Evolutionary conservation across 768 basidiomycete genomes (phyloP), one percentile per base, ranked within the genome.

Genomic region (Suillus decipiens): DNA sequence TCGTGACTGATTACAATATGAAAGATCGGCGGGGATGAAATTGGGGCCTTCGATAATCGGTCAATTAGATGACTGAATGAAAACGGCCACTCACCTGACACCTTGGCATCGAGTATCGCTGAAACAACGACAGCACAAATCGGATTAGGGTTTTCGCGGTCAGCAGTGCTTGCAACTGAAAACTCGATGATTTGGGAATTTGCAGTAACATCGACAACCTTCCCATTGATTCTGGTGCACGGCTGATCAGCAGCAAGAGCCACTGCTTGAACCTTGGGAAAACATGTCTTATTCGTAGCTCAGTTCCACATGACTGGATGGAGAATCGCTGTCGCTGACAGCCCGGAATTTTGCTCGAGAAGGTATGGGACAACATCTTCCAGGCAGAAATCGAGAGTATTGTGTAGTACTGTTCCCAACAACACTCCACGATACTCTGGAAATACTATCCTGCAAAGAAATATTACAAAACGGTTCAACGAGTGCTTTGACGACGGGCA

Each of bases 291-390:
- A 3, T 55, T 24, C 24, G 3, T 24, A 22, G n/a, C 54, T 34
- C 54, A 55, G 34, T n/a, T 22, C 54, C 54, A 55, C 36, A 55
- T 55, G n/a, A 37, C 14, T 22, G 54, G 34, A 36, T 8, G 34
- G n/a, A 55, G n/a, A 37, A 34, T 37, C 12, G 54, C 34, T 1
- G 54, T 55, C 22, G 54, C 54, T 55, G 54, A 55, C 8, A 55
- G 22, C 34, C 12, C 7, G 15, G 54, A 12, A 4, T 37, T 36
- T 34, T 55, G 7, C 34, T 55, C 34, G 22, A 37, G 54, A 15
- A 55, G 34, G 22, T 55, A 55, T 15, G 5, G 1, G 22, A 55
- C n/a, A 22, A 45, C 2, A 45, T 12, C 1, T 22, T 11, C n/a
- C 2, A n/a, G 1, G 11, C 2, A 11, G 2, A 2, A 1, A 12